These are phyloP conservation scores for Aspergillus fijiensis DNA, from an alignment of 2,329 filamentous ascomycete genomes.

Conservation along the genomic window DNA sequence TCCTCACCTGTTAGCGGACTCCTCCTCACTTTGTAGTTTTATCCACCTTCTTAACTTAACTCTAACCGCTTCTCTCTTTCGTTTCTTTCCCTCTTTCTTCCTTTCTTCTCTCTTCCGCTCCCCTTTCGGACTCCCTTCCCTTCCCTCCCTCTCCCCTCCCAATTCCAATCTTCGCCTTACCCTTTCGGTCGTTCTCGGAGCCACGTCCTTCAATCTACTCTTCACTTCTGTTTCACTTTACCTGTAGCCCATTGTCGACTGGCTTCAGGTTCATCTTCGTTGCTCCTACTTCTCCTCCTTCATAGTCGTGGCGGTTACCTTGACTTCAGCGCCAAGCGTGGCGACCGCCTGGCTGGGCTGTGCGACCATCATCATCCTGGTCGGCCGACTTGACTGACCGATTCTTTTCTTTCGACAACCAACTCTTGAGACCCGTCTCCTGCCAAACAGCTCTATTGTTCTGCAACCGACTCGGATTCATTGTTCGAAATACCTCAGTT, in stretches of 20 bases:
- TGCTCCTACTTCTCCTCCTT: neutral
- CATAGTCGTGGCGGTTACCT: constrained; percentile 17
- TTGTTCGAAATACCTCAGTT: neutral
- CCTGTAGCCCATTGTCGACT: constrained; percentile 3
- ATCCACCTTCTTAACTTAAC: neutral
- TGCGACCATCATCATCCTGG: constrained; percentile 21
- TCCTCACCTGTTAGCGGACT: neutral
- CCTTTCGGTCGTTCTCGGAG: constrained; percentile 5
- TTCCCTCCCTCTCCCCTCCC: neutral
- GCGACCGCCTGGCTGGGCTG: constrained; percentile 29
- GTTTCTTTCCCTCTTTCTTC: constrained; percentile 10
- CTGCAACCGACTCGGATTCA: constrained; percentile 6
- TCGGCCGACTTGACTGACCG: constrained; percentile 9
- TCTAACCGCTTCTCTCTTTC: constrained; percentile 12
- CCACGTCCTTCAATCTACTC: constrained; percentile 2
- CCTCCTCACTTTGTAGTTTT: neutral
- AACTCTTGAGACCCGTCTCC: neutral
- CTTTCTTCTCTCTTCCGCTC: constrained; percentile 12
- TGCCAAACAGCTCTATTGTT: neutral
- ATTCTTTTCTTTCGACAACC: neutral
- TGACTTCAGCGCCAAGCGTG: constrained; percentile 25
- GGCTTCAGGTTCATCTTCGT: constrained; percentile 3
- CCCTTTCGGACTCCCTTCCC: constrained; percentile 6
- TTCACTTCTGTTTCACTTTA: neutral
- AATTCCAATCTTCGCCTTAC: constrained; percentile 4